These are phyloP conservation scores for Plasmodium fragile DNA, from an alignment of 169 alveolate species.

Conservation along the genomic window DNA sequence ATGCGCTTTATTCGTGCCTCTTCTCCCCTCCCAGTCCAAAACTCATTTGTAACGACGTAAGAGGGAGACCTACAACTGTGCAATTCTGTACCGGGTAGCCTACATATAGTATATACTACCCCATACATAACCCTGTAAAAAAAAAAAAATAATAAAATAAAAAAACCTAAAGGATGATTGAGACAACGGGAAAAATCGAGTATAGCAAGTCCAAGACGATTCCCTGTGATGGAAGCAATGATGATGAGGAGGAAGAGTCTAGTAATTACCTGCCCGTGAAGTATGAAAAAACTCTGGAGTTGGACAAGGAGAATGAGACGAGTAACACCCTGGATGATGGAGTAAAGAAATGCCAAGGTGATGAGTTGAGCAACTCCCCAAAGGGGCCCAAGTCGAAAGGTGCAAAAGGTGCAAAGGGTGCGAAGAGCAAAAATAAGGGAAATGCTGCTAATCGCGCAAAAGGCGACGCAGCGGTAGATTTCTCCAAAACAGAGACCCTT, in stretches of 20 bases:
- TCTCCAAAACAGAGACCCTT: not conserved
- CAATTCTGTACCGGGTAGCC: not conserved
- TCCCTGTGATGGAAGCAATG: conserved; percentile 12
- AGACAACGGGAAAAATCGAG: conserved; percentile 11
- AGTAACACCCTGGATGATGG: not conserved
- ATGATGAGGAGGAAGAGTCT: not conserved
- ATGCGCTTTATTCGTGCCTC: not conserved
- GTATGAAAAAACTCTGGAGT: conserved; percentile 9
- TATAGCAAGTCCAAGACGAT: conserved; percentile 49
- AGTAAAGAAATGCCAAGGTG: not conserved
- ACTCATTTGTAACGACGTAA: not conserved
- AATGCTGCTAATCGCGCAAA: not conserved
- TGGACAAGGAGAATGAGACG: not conserved
- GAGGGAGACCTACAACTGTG: not conserved
- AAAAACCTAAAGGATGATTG: conserved; percentile 29
- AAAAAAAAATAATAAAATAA: too few species aligned
- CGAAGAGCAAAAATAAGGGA: not conserved
- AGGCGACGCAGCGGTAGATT: not conserved
- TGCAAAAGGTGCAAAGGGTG: not conserved
- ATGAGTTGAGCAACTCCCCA: not conserved
- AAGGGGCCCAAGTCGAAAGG: not conserved
- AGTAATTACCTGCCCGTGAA: conserved; percentile 7
- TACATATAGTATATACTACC: not conserved
- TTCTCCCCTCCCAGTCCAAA: not conserved
- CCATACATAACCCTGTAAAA: not conserved